phyloP scores from a whole-genome alignment of 2,329 filamentous ascomycete species.

The Colletotrichum simmondsii region DNA sequence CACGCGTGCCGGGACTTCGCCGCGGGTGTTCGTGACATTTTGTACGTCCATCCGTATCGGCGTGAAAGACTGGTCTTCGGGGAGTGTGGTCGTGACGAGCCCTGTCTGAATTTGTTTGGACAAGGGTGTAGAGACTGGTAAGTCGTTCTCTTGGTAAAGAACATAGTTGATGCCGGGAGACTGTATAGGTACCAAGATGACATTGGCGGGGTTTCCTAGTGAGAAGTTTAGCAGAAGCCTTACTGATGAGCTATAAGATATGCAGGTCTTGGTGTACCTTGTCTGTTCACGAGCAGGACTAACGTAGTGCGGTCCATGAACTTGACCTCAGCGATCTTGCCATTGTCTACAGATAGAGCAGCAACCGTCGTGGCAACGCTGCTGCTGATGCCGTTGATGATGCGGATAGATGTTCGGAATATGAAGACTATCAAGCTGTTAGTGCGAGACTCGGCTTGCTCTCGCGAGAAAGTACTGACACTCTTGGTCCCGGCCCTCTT shows the following conservation, averaged over 20 bases:
- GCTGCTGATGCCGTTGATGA: conserved; percentile 70
- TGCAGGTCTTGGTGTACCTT: conserved; percentile 43
- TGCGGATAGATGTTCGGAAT: conserved; percentile 62
- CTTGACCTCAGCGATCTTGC: conserved; percentile 69
- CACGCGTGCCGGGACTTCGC: conserved; percentile 60
- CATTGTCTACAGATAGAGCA: conserved; percentile 52
- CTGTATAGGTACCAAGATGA: conserved; percentile 50
- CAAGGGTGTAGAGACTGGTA: conserved; percentile 3
- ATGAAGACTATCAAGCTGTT: conserved; percentile 56
- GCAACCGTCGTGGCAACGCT: conserved; percentile 50
- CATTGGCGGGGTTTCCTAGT: conserved; percentile 40
- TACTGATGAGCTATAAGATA: background rate
- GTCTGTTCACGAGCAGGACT: conserved; percentile 65
- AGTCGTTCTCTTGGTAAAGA: conserved; percentile 44
- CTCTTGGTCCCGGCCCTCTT: conserved; percentile 45
- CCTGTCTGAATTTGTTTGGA: background rate
- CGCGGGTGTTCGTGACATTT: conserved; percentile 53
- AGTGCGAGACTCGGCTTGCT: conserved; percentile 39
- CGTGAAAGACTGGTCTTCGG: conserved; percentile 44
- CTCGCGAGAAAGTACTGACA: conserved; percentile 46
- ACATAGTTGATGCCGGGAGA: conserved; percentile 48
- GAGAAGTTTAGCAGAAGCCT: background rate
- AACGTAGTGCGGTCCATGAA: conserved; percentile 73
- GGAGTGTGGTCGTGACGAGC: conserved; percentile 15
- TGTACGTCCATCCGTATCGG: conserved; percentile 65